phyloP scores from a whole-genome alignment of 768 basidiomycete species.

The Lactarius tabidus region DNA sequence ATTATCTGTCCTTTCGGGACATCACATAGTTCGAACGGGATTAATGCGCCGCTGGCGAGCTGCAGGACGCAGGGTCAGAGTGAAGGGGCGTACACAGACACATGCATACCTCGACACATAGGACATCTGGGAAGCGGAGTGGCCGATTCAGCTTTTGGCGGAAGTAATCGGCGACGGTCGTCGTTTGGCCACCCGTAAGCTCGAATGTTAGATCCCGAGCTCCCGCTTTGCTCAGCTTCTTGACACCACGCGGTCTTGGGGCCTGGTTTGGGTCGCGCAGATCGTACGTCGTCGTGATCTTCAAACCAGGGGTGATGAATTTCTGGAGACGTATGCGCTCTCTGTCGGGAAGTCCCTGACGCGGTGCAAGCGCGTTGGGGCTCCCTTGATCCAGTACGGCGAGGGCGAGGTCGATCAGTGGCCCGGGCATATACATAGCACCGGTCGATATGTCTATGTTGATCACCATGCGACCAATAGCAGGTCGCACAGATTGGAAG shows the following conservation, averaged over 20 bases:
- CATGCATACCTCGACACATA: conserved; percentile 61
- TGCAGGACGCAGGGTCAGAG: conserved; percentile 29
- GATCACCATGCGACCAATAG: conserved; percentile 56
- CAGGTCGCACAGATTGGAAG: conserved; percentile 75
- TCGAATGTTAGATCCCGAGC: conserved; percentile 54
- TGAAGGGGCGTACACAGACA: background rate
- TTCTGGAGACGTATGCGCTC: conserved; percentile 51
- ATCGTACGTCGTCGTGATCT: conserved; percentile 41
- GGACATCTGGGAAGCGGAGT: conserved; percentile 56
- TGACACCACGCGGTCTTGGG: conserved; percentile 52
- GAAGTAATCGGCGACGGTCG: conserved; percentile 65
- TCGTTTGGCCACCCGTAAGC: conserved; percentile 50
- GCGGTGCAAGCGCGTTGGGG: conserved; percentile 39
- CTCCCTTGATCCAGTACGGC: conserved; percentile 44
- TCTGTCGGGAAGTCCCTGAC: conserved; percentile 44
- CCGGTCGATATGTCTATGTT: conserved; percentile 79
- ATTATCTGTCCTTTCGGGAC: conserved; percentile 66
- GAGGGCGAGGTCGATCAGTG: conserved; percentile 53
- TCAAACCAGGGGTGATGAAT: conserved; percentile 53
- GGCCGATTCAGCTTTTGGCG: conserved; percentile 45
- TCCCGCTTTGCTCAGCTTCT: conserved; percentile 50
- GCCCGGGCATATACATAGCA: conserved; percentile 66
- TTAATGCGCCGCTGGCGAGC: conserved; percentile 57
- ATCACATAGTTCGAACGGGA: conserved; percentile 64
- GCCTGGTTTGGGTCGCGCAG: conserved; percentile 8